Evolutionary conservation across 2,329 filamentous ascomycete species (phyloP).

Genomic region (Aspergillus pseudoglaucus): DNA sequence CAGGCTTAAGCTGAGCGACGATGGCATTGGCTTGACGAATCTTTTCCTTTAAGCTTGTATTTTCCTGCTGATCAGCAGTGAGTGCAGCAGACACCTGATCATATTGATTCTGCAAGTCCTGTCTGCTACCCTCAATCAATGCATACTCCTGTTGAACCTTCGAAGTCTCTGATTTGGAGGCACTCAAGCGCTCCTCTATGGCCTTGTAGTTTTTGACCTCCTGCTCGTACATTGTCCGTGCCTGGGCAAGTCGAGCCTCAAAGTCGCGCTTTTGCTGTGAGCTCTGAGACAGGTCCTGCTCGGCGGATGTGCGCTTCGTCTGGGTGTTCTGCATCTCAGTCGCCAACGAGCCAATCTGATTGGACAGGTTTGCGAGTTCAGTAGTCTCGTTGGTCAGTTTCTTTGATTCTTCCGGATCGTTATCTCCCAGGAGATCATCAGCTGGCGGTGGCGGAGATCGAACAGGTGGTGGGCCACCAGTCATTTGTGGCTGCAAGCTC

Average conservation of each 20-base stretch:
- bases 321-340: conserved; percentile 94
- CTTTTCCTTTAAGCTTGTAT: conserved; percentile 74
- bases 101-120: conserved; percentile 78
- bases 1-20: conserved; percentile 75
- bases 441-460: conserved; percentile 43
- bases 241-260: conserved; percentile 77
- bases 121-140: conserved; percentile 70
- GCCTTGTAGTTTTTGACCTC: conserved; percentile 81
- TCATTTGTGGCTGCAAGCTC: conserved; percentile 67
- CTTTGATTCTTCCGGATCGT: conserved; percentile 79
- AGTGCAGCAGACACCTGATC: conserved; percentile 67
- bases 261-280: conserved; percentile 88
- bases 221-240: conserved; percentile 84
- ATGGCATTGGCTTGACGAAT: conserved; percentile 78
- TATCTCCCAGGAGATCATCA: conserved; percentile 86
- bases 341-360: conserved; percentile 83
- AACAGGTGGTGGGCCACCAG: conserved; percentile 34
- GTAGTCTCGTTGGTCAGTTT: conserved; percentile 83
- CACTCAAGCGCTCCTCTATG: conserved; percentile 73
- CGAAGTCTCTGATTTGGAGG: conserved; percentile 70
- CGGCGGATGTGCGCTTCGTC: conserved; percentile 67
- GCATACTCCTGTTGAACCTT: conserved; percentile 80
- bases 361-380: conserved; percentile 91
- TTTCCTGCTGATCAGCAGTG: conserved; percentile 84
- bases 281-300: conserved; percentile 75